Percentiles rank a stretch among this genome's conserved stretches.
Evolutionary conservation across 306 rosid genomes (phyloP).

Genomic region (Sicyos edulis): DNA sequence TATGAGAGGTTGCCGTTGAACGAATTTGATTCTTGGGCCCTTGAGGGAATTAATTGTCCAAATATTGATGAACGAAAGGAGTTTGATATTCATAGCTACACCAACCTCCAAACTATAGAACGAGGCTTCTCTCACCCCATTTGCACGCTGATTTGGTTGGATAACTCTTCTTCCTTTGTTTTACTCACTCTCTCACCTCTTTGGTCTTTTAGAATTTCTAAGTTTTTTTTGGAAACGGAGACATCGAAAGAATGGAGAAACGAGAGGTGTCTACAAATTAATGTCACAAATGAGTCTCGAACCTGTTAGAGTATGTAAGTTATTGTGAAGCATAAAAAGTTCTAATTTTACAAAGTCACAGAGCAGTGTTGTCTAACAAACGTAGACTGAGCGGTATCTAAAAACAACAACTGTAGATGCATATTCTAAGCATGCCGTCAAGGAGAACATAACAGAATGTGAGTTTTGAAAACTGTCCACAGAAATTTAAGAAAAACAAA

Average conservation of each 20-base stretch:
- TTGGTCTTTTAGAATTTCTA: neutral
- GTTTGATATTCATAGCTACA: neutral
- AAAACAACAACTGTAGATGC: neutral
- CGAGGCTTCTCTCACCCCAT: neutral
- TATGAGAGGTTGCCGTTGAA: neutral
- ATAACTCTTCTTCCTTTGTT: constrained; percentile 8
- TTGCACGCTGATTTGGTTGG: neutral
- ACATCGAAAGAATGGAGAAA: too few relatives aligned
- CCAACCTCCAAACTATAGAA: neutral
- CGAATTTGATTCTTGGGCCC: neutral
- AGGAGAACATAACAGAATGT: constrained; percentile 6
- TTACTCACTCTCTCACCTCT: neutral
- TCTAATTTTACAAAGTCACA: neutral
- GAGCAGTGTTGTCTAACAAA: neutral
- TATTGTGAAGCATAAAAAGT: neutral
- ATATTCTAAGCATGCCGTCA: neutral
- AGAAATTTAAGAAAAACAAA: constrained; percentile 5
- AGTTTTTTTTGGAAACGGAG: neutral
- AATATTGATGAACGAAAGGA: neutral
- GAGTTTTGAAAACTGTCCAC: neutral
- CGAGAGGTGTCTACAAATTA: too few relatives aligned
- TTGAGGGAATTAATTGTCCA: neutral
- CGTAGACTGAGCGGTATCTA: neutral
- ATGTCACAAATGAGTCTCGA: too few relatives aligned
- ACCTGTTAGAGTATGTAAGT: neutral